Base-by-base conservation (phyloP, 1,284 basidiomycete genomes). In the Meripilus lineatus region DNA sequence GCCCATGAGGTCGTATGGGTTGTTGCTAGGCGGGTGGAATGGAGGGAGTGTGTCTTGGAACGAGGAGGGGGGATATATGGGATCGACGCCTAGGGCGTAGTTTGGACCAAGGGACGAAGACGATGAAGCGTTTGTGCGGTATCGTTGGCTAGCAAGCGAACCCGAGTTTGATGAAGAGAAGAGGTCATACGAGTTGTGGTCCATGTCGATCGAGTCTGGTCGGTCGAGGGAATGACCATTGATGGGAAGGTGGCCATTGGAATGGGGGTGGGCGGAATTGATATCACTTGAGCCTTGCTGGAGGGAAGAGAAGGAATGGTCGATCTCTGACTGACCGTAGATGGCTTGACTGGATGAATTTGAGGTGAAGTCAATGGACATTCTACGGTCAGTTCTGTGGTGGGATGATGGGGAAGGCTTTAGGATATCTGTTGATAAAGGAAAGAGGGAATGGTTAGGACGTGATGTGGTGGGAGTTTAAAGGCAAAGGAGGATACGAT, bases 111-210 rank as follows among this genome's bases (percentile, higher is more conserved):
- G 67, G 22, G 79, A 80, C 5, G 81, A 79, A 17, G 80, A 78
- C 0, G 82, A 81, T 38, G 81, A 79, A 36, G 76, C 78, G 66
- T 80, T 81, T 38, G 76, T 69, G 48, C 81, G 76, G 65, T 84
- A 84, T 54, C 81, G 69, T 48, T 74, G 70, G 45, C 75, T 71
- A 44, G 68, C 66, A 59, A 79, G 80, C 7, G 74, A 67, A 57
- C 53, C 59, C 23, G 57, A 57, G 41, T 63, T 57, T 28, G 70
- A 65, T 55, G 68, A 69, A 47, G 72, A 68, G 62, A 84, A 84
- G 44, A 84, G 63, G 59, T 81, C 75, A 64, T 83, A 84, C 54
- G 63, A 63, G 35, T 43, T 23, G 50, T 71, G 70, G 47, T 69
- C 58, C 49, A 63, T 53, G 54, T 61, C 62, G 49, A 61, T 54